Base-by-base conservation (phyloP, 2,329 filamentous ascomycete genomes). In the Neofusicoccum cordaticola region DNA sequence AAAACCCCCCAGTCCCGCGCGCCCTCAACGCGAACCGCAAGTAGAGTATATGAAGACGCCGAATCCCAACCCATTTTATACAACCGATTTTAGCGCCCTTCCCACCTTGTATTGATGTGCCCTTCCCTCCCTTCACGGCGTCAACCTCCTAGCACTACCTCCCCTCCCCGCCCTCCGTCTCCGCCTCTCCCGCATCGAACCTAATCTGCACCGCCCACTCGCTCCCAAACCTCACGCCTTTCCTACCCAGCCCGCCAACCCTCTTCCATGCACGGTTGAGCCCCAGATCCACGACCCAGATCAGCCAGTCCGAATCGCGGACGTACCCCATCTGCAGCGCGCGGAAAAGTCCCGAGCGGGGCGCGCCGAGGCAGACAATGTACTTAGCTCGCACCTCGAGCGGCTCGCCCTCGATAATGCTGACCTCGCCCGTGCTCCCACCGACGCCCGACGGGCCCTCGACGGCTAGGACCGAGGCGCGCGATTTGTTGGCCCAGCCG, bases 371-470 rank as follows among this genome's bases (percentile, higher is more conserved):
- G 35, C 91, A 89, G 3, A 97, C 88, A 27, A 98, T 88, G 67
- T 90, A 92, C 63, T 92, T 90, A 0, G 93, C 89, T 66, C 90
- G 88, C 57, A 97, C 86, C 69, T 92, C 93, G 2, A 98, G 82
- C 44, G 88, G 88, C 61, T 89, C 86, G 2, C 91, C 92, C 72
- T 97, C 93, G 1, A 86, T 79, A 34, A 85, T 77, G 3, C 83
- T 81, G 39, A 83, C 76, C 68, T 86, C 83, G 19, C 85, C 85
- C 68, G 68, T 79, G 0, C 88, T 87, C 2, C 91, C 92, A 68
- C 94, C 92, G 57, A 97, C 87, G 4, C 95, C 95, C 0, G 91
- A 94, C 0, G 95, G 95, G 5, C 96, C 87, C 74, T 97, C 94
- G n/a, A 99, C 86, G 0, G 93, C 91, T 19, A 99, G 80, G 2